phyloP scores from a whole-genome alignment of 768 basidiomycete species.

The Lactifluus echinatus region DNA sequence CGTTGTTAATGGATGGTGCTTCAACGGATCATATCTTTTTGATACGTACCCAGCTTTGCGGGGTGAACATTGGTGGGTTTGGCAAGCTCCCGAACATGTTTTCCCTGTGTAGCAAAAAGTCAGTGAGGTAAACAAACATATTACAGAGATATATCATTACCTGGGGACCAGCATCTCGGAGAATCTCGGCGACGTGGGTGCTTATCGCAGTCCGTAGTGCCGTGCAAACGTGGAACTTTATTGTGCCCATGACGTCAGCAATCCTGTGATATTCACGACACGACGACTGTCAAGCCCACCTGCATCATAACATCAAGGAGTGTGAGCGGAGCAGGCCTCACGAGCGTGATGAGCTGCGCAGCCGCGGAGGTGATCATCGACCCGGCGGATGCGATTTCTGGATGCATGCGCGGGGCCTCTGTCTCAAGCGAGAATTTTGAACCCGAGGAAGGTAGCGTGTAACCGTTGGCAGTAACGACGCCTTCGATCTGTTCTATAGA shows the following conservation, averaged over 20 bases:
- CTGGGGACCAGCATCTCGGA: slow-evolving; percentile 13
- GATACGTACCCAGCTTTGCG: slow-evolving; percentile 14
- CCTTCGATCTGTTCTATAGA: slow-evolving; percentile 1
- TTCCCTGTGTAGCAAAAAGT: slow-evolving; percentile 4
- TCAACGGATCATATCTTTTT: background rate
- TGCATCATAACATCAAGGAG: background rate
- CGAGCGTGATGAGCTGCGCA: slow-evolving; percentile 1
- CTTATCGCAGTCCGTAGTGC: background rate
- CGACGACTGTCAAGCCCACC: background rate
- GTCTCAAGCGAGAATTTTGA: background rate
- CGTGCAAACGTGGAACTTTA: background rate
- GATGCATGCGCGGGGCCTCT: slow-evolving; percentile 1
- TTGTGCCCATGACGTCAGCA: background rate
- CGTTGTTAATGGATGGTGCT: background rate
- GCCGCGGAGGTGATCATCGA: slow-evolving; percentile 4
- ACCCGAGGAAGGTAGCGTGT: background rate
- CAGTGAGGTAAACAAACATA: too few species aligned
- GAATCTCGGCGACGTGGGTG: slow-evolving; percentile 14
- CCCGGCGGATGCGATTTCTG: background rate
- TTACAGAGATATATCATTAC: background rate
- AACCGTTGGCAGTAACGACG: background rate
- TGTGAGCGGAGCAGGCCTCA: background rate
- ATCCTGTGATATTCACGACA: background rate
- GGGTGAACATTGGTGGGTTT: slow-evolving; percentile 22
- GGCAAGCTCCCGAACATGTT: slow-evolving; percentile 32